Conservation (phyloP, 768 basidiomycete species). For the Russula brevipes region DNA sequence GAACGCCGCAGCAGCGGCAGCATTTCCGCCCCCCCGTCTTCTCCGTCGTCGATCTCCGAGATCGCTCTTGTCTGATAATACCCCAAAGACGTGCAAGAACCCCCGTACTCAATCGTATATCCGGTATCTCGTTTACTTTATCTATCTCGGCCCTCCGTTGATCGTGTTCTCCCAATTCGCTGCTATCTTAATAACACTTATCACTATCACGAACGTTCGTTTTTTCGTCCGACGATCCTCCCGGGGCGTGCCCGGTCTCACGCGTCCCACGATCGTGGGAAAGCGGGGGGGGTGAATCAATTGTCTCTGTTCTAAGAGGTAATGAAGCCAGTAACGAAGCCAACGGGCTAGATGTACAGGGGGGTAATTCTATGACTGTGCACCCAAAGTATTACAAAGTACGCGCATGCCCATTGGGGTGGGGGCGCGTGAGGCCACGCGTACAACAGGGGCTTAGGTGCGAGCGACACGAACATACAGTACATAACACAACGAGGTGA, state of each 20-base stretch:
- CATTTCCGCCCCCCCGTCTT: too few relatives aligned
- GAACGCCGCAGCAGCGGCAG: too few relatives aligned
- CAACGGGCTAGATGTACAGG: neutral
- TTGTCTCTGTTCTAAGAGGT: constrained; percentile 6
- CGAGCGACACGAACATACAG: neutral
- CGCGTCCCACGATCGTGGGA: neutral
- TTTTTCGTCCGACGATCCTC: neutral
- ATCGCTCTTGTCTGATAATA: too few relatives aligned
- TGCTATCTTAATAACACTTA: neutral
- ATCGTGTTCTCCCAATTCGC: neutral
- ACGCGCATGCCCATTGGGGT: neutral
- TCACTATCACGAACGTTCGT: too few relatives aligned
- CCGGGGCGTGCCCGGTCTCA: neutral
- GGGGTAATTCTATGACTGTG: neutral
- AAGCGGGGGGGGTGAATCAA: neutral
- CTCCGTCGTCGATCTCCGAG: too few relatives aligned
- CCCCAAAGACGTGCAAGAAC: too few relatives aligned
- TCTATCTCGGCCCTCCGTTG: too few relatives aligned
- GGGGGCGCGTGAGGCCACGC: neutral
- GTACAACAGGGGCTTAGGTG: constrained; percentile 5
- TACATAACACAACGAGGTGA: neutral
- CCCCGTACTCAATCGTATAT: too few relatives aligned
- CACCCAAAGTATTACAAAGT: constrained; percentile 7
- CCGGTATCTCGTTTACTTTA: too few relatives aligned
- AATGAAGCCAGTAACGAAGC: neutral